phyloP scores from a whole-genome alignment of 306 rosid species.

The Cicer bijugum region DNA sequence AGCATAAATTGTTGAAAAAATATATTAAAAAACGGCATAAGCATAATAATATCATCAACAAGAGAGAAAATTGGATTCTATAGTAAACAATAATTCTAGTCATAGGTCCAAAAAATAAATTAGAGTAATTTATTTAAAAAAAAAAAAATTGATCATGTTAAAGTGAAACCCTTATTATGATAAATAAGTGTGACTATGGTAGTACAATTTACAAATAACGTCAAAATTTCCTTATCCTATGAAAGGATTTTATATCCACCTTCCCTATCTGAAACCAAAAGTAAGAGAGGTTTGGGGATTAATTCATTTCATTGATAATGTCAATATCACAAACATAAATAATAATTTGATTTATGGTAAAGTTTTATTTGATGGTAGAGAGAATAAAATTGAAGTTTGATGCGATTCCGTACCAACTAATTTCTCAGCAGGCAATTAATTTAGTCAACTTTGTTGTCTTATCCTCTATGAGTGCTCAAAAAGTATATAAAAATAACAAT shows the following conservation, averaged over 20 bases:
- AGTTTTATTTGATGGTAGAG: background rate
- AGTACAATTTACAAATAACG: too few relatives aligned
- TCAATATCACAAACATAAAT: background rate
- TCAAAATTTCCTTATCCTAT: too few relatives aligned
- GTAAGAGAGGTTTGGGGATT: background rate
- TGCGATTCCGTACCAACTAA: too few relatives aligned
- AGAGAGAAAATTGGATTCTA: background rate
- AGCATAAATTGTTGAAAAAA: background rate
- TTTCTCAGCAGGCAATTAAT: too few relatives aligned
- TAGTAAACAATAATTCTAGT: background rate
- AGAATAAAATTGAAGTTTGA: background rate
- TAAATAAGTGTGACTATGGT: too few relatives aligned
- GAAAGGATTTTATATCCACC: too few relatives aligned
- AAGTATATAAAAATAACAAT: too few relatives aligned
- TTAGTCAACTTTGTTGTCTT: too few relatives aligned
- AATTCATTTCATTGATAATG: background rate
- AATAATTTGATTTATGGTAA: background rate
- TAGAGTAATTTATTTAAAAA: background rate
- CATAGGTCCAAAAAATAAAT: background rate
- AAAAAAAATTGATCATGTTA: background rate
- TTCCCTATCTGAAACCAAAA: background rate
- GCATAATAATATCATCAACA: background rate
- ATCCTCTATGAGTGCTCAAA: too few relatives aligned
- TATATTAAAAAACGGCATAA: background rate
- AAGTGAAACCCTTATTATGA: background rate